Evolutionary conservation across 805 yeast genomes (phyloP), one percentile per base, ranked within the genome.

Genomic region (Starmera quercuum): DNA sequence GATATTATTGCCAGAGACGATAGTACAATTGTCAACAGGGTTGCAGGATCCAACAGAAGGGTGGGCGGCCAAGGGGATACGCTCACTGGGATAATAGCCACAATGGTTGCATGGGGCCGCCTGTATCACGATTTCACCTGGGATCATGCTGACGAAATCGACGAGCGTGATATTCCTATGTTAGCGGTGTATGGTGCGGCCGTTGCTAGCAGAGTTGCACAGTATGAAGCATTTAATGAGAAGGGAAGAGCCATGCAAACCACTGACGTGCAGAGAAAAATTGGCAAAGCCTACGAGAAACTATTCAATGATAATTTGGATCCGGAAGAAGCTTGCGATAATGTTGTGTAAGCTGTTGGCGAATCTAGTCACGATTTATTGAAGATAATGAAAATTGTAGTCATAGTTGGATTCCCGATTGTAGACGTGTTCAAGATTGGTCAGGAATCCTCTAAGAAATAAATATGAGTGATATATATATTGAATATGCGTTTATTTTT

Each of bases 41-140:
- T 63, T 21, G 47, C 54, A 12, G 97, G 97, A 2, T 79, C 92
- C 6, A 57, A 61, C 32, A 81, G 84, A 49, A 67, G 98, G 34
- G 94, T 84, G 7, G 96, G 97, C 10, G 98, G 98, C 0, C 97
- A 92, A 59, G 98, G 98, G 18, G 98, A 92, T 48, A 83, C 96
- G 1, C 56, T 92, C 26, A 74, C 90, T 1, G 98, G 98, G 0
- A 64, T 84, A 17, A 59, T 87, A n/a, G 87, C 88, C 1, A 80
- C 95, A 0, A 64, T 90, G 47, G 49, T 83, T 22, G 83, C 85
- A 5, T 90, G 95, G 95, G 75, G 83, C 6, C 51, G 69, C 17
- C 79, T 81, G 10, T 81, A 83, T 51, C 69, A 73, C 38, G 49
- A 66, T 21, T 55, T 63, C 3, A 47, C 79, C 2, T 84, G 95